These are phyloP conservation scores for Euphorbia corollata DNA, from an alignment of 441 rosid species.

Conservation along the genomic window DNA sequence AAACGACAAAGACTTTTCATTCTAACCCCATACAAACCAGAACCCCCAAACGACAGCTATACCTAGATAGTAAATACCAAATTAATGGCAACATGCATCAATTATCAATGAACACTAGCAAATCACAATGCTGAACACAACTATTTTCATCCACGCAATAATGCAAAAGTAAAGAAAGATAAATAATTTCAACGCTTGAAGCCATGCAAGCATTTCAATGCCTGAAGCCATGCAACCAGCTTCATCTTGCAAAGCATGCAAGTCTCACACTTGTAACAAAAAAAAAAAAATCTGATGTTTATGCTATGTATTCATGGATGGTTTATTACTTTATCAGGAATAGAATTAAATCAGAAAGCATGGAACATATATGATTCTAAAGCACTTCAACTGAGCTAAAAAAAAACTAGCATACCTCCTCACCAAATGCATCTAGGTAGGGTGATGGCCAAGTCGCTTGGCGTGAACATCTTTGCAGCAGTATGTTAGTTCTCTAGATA, in stretches of 20 bases:
- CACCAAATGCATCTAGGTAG: slow-evolving; percentile 92
- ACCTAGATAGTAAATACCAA: background rate
- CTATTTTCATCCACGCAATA: background rate
- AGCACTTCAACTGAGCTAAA: too few relatives aligned
- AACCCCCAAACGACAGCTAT: background rate
- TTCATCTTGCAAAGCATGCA: background rate
- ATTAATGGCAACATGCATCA: background rate
- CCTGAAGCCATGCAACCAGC: background rate
- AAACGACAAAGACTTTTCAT: background rate
- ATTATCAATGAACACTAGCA: too few relatives aligned
- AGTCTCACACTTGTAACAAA: background rate
- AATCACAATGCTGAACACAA: too few relatives aligned
- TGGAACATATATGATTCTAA: background rate
- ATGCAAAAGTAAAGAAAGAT: background rate
- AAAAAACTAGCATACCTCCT: slow-evolving; percentile 60
- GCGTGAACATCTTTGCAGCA: slow-evolving; percentile 78
- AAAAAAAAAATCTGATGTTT: background rate
- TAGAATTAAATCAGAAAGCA: background rate
- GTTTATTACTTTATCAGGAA: too few relatives aligned
- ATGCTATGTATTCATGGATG: background rate
- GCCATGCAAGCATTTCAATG: background rate
- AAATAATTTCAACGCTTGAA: background rate
- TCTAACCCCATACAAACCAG: background rate
- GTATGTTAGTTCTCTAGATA: slow-evolving; percentile 69
- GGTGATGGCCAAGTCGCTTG: slow-evolving; percentile 97